These are phyloP conservation scores for Phaeotremella fagi DNA, from an alignment of 768 basidiomycete genomes.

Conservation along the genomic window DNA sequence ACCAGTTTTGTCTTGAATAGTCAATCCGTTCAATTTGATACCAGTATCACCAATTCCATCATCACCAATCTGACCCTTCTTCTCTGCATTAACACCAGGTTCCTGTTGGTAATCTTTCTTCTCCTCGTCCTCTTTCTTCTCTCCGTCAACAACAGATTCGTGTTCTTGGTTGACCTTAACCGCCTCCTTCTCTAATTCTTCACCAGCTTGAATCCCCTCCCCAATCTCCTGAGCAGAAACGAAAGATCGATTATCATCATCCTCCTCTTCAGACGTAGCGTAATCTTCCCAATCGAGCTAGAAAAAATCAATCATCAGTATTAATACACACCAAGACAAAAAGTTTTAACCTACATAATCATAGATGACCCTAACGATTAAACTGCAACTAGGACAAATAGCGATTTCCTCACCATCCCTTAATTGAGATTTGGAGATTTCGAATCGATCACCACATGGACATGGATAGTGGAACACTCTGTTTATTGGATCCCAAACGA, in stretches of 20 bases:
- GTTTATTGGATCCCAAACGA: slow-evolving; percentile 72
- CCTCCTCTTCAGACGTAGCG: slow-evolving; percentile 31
- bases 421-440: slow-evolving; percentile 80
- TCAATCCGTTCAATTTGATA: not conserved
- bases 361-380: slow-evolving; percentile 85
- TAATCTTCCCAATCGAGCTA: slow-evolving; percentile 36
- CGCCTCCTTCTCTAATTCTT: slow-evolving; percentile 52
- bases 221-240: slow-evolving; percentile 53
- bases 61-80: no score
- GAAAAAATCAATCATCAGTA: slow-evolving; percentile 1
- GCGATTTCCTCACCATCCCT: slow-evolving; percentile 88
- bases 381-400: slow-evolving; percentile 90
- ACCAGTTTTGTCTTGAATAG: not conserved
- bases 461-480: slow-evolving; percentile 96
- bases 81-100: no score
- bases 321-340: not conserved
- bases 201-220: slow-evolving; percentile 75
- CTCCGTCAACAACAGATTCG: slow-evolving; percentile 26
- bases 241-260: slow-evolving; percentile 7
- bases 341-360: slow-evolving; percentile 68
- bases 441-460: slow-evolving; percentile 96
- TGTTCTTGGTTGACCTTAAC: slow-evolving; percentile 38
- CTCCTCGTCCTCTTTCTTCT: not conserved
- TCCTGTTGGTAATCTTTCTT: slow-evolving; percentile 5
- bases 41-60: not conserved